A percentile compares a stretch with the other conserved stretches of the same genome.
These are phyloP conservation scores for Pterocarpus santalinus DNA, from an alignment of 306 rosid species.

Conservation along the genomic window DNA sequence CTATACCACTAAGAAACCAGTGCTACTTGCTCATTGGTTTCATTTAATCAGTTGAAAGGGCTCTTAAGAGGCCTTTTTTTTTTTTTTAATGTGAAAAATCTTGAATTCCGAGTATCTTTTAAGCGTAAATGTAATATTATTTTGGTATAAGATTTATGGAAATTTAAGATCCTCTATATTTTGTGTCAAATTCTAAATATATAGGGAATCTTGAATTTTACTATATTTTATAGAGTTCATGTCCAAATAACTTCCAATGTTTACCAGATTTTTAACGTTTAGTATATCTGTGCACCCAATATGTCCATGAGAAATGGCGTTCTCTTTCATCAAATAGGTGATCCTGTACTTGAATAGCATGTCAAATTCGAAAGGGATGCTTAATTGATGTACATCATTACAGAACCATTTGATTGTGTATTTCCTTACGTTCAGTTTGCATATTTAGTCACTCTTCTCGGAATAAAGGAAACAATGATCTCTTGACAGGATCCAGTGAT, in stretches of 20 bases:
- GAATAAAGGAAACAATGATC: conserved; percentile 33
- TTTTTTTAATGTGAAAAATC: no score
- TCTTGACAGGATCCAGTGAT: conserved; percentile 79
- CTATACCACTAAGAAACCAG: not conserved
- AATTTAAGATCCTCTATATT: not conserved
- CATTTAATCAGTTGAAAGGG: not conserved
- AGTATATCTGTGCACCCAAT: conserved; percentile 3
- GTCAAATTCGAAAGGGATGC: conserved; percentile 20
- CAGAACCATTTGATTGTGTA: conserved; percentile 11
- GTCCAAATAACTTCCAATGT: not conserved
- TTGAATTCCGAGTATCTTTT: not conserved
- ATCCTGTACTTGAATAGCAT: not conserved
- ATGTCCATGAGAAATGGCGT: conserved; percentile 24
- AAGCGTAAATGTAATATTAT: not conserved
- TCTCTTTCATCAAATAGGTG: not conserved
- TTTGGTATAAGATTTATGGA: not conserved
- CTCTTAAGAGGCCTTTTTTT: not conserved
- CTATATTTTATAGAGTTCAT: not conserved
- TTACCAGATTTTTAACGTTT: not conserved
- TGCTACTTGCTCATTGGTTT: not conserved
- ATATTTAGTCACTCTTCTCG: conserved; percentile 9
- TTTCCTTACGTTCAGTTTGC: conserved; percentile 5
- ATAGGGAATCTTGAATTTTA: not conserved
- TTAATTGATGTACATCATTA: conserved; percentile 24
- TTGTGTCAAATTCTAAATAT: not conserved